Evolutionary conservation across 2,329 filamentous ascomycete species (phyloP).

Genomic region (Dothideomycetes sp.): DNA sequence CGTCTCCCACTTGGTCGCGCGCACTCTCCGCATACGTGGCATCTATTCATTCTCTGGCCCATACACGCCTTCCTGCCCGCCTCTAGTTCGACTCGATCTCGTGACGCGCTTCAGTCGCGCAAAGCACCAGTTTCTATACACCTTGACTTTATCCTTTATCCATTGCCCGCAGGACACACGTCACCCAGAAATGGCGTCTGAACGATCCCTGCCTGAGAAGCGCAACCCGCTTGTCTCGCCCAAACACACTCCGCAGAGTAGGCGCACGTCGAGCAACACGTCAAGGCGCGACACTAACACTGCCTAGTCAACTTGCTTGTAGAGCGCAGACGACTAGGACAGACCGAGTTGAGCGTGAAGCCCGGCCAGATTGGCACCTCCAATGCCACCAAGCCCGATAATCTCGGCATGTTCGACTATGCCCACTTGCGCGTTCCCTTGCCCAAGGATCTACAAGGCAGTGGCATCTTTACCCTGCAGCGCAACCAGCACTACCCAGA

Average conservation of each 20-base stretch:
- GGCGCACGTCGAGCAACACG: conserved; percentile 13
- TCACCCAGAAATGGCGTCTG: conserved; percentile 14
- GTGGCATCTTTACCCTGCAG: conserved; percentile 82
- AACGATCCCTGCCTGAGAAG: conserved; percentile 42
- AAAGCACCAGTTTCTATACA: background rate
- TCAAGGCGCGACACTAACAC: background rate
- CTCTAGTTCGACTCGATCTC: no score
- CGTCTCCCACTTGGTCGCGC: background rate
- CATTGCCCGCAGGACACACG: no score
- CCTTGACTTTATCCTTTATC: conserved; percentile 3
- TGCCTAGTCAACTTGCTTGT: conserved; percentile 49
- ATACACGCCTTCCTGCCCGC: no score
- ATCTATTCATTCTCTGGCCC: no score
- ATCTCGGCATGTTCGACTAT: conserved; percentile 84
- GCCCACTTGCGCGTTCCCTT: conserved; percentile 87
- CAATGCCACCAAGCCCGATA: conserved; percentile 60
- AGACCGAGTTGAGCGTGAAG: conserved; percentile 81
- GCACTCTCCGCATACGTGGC: background rate
- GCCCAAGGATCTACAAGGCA: conserved; percentile 75
- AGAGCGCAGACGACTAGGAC: conserved; percentile 74
- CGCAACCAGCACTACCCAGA: conserved; percentile 53
- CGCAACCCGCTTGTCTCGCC: conserved; percentile 55
- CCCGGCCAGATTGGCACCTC: conserved; percentile 60
- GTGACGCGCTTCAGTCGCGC: no score
- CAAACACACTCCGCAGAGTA: conserved; percentile 55